Evolutionary conservation across 306 rosid species (phyloP), one percentile per base, ranked within the genome.

Genomic region (Trichosanthes truncata): DNA sequence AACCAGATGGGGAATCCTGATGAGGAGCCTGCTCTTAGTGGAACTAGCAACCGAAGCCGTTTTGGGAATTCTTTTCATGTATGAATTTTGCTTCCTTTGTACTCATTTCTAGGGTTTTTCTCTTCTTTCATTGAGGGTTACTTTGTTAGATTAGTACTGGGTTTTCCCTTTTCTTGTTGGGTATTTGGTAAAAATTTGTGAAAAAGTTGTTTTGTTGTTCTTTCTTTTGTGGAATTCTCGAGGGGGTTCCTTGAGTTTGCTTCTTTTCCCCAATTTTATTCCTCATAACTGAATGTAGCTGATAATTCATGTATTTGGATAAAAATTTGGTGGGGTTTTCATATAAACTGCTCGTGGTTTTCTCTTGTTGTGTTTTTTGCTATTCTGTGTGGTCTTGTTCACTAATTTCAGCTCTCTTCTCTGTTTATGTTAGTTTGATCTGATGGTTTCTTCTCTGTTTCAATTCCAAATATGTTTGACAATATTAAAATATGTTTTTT

Each of bases 51-150:
- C 45, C 81, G 53, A 74, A 82, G 61, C 73, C 77, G 23, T 79
- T 62, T 66, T 80, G 84, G 66, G 52, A 86, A 85, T 87, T 88
- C 98, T 29, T 21, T 83, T 85, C 94, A 93, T 80, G 97, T 93
- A 14, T 80, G 89, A 78, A 5, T 81, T 84, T 15, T 20, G 26
- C 1, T 0, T 8, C 72, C 56, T 86, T 25, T 18, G n/a, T 36
- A 10, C 29, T 77, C 69, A 80, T 49, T 81, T 9, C 73, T 68
- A 48, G 78, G 79, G 43, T 31, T 74, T 15, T 55, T 23, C 14
- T 82, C 60, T 53, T 35, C 1, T 35, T 51, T 23, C 53, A 6
- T 29, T 21, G 31, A 29, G 33, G 77, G 9, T 35, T 40, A 9
- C 7, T 40, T 20, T 21, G 40, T 21, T 82, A 20, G 78, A 49